Evolutionary conservation across 164 flowering plant genomes (phyloP).

Genomic region (Brasenia schreberi): DNA sequence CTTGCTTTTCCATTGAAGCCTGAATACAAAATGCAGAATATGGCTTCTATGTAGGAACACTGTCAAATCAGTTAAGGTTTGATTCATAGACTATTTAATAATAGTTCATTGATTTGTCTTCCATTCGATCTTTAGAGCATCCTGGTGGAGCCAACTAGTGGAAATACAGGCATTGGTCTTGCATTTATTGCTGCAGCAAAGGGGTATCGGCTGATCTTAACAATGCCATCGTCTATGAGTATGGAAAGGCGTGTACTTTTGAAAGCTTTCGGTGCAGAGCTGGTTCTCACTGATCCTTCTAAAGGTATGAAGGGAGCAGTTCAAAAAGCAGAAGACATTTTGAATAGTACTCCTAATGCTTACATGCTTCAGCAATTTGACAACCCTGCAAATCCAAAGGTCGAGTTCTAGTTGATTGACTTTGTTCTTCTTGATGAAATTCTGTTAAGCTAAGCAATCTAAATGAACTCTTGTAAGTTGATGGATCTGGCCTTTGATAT

Average conservation of each 20-base stretch:
- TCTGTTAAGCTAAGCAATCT: neutral
- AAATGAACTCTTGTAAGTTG: neutral
- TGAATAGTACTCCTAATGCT: slow-evolving; percentile 56
- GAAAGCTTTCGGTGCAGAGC: slow-evolving; percentile 89
- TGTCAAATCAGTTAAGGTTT: neutral
- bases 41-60: neutral
- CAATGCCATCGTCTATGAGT: slow-evolving; percentile 95
- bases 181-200: slow-evolving; percentile 85
- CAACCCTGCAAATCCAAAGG: slow-evolving; percentile 89
- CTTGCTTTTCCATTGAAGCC: too few species aligned
- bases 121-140: slow-evolving; percentile 28
- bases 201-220: slow-evolving; percentile 73
- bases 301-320: slow-evolving; percentile 85
- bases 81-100: neutral
- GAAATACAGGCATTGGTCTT: slow-evolving; percentile 91
- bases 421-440: neutral
- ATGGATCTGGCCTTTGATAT: neutral
- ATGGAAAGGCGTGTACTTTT: slow-evolving; percentile 78
- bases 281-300: slow-evolving; percentile 67
- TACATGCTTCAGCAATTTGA: slow-evolving; percentile 90
- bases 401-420: neutral
- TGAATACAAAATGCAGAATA: neutral
- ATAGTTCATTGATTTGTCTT: neutral
- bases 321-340: slow-evolving; percentile 71
- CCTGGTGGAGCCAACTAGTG: slow-evolving; percentile 88